Evolutionary conservation across 2,329 filamentous ascomycete genomes (phyloP).

Genomic region (Colletotrichum musicola): DNA sequence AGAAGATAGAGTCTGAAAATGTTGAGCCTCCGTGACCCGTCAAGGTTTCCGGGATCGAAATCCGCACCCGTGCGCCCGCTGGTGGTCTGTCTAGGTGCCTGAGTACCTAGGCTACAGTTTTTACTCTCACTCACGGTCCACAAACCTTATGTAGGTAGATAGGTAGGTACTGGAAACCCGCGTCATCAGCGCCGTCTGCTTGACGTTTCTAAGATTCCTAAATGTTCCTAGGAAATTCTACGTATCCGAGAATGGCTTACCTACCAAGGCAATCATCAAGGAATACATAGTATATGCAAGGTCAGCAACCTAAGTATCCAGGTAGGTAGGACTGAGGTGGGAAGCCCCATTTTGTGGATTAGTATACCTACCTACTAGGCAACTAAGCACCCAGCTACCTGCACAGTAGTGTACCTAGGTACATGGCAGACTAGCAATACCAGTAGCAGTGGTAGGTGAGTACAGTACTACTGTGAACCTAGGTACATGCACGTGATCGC

Average conservation of each 20-base stretch:
- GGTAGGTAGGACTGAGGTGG: no score
- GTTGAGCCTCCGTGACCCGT: background rate
- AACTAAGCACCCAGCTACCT: background rate
- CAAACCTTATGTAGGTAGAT: background rate
- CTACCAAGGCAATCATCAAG: no score
- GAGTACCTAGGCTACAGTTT: no score
- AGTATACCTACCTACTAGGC: background rate
- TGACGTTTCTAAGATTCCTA: background rate
- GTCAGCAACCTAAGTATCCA: no score
- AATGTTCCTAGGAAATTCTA: no score
- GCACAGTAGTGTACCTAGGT: background rate
- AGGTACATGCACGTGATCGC: background rate
- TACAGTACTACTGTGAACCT: background rate
- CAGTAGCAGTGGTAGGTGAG: background rate
- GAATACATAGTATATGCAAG: no score
- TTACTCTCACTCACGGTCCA: no score
- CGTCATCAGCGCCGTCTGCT: background rate
- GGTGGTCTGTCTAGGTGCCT: no score
- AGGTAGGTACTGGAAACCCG: background rate
- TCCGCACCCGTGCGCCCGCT: background rate
- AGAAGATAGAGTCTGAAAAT: background rate
- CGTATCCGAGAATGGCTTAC: no score
- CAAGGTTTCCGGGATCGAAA: conserved; percentile 34
- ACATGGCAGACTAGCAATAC: background rate
- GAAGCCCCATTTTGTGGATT: no score